A percentile compares a stretch with the other conserved stretches of the same genome.
Conservation (phyloP, 1,284 basidiomycete species). For the Gymnopus androsaceus region DNA sequence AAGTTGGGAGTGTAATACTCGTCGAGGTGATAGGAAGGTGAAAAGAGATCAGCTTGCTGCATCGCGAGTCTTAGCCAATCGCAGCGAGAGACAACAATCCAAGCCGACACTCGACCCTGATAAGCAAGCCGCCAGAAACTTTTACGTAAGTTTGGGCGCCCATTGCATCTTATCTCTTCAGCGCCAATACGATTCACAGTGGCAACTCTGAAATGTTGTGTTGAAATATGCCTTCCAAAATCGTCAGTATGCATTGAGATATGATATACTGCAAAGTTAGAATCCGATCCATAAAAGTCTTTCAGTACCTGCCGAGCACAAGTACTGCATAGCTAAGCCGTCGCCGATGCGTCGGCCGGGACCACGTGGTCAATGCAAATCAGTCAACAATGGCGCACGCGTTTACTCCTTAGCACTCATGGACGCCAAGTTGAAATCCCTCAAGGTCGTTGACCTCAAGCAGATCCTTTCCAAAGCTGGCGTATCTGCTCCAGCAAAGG, state of each 20-base stretch:
- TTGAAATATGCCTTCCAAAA: no score
- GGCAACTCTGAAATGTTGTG: no score
- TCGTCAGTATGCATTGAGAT: no score
- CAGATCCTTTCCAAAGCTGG: constrained; percentile 57
- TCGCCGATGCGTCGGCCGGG: no score
- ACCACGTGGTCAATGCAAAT: no score
- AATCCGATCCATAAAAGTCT: no score
- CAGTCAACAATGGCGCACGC: no score
- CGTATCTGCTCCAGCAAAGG: constrained; percentile 51
- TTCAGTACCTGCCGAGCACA: no score
- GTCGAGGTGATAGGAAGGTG: constrained; percentile 55
- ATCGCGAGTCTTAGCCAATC: constrained; percentile 41
- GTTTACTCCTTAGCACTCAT: constrained; percentile 40
- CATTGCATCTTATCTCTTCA: constrained; percentile 29
- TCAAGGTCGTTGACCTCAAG: constrained; percentile 74
- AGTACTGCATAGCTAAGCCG: no score
- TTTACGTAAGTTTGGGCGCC: constrained; percentile 7
- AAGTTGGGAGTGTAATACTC: constrained; percentile 28
- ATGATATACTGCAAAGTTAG: no score
- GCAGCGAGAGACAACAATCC: not conserved
- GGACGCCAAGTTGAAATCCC: constrained; percentile 60
- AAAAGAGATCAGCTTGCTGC: constrained; percentile 55
- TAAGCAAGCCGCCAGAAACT: constrained; percentile 15
- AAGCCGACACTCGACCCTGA: constrained; percentile 7
- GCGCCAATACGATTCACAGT: no score